Percentiles rank a stretch among this genome's conserved stretches.
phyloP scores from a whole-genome alignment of 371 early-diverging fungal species.

The Mortierella sp. region DNA sequence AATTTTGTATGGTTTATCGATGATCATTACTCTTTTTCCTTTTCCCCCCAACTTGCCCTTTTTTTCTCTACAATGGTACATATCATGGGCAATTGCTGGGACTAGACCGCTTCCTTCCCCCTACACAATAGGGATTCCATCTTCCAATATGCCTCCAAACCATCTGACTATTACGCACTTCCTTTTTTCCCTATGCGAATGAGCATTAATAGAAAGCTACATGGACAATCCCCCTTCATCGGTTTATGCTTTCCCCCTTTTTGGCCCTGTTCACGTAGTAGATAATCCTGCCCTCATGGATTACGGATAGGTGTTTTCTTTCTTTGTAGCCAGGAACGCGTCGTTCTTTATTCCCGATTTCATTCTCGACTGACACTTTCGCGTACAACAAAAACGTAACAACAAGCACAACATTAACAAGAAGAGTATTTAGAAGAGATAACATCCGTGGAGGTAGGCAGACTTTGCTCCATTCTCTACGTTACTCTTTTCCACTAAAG shows the following conservation, averaged over 20 bases:
- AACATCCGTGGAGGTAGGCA: too few relatives aligned
- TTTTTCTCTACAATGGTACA: background rate
- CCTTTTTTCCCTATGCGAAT: background rate
- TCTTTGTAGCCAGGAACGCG: background rate
- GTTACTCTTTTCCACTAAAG: background rate
- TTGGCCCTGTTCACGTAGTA: background rate
- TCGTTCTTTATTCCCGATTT: constrained; percentile 21
- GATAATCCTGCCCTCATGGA: background rate
- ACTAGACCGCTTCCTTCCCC: background rate
- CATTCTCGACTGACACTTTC: constrained; percentile 13
- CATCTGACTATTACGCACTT: too few relatives aligned
- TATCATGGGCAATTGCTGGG: too few relatives aligned
- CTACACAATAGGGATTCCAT: background rate
- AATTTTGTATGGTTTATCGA: too few relatives aligned
- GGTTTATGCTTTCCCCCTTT: background rate
- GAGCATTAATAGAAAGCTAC: too few relatives aligned
- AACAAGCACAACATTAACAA: background rate
- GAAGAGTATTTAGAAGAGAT: too few relatives aligned
- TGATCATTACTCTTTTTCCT: background rate
- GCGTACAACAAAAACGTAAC: background rate
- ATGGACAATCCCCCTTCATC: background rate
- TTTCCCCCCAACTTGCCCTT: background rate
- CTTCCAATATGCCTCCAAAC: background rate
- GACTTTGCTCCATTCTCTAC: background rate
- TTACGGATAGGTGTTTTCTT: background rate